Percentiles rank a stretch among this genome's conserved stretches.
These are phyloP conservation scores for Laguncularia racemosa DNA, from an alignment of 345 rosid species.

Conservation along the genomic window DNA sequence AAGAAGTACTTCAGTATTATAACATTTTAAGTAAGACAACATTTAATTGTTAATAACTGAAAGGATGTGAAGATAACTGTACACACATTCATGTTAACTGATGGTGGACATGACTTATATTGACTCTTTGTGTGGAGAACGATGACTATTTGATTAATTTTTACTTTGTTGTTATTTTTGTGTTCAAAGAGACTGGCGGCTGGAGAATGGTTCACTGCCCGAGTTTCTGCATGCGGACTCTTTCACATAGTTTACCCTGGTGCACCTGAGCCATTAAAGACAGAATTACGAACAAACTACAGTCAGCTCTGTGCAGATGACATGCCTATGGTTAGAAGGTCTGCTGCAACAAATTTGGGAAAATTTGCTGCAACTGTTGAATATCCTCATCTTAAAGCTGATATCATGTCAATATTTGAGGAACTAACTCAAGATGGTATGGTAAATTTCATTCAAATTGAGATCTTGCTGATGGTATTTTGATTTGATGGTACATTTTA, in stretches of 20 bases:
- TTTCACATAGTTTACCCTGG: conserved; percentile 89
- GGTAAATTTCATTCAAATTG: conserved; percentile 6
- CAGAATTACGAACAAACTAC: conserved; percentile 62
- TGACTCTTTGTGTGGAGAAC: too few species aligned
- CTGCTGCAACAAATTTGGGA: conserved; percentile 89
- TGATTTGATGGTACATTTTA: too few species aligned
- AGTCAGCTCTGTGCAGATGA: conserved; percentile 92
- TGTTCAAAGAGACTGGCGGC: conserved; percentile 70
- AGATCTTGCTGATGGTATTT: too few species aligned
- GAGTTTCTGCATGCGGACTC: conserved; percentile 88
- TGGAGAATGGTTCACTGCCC: conserved; percentile 97
- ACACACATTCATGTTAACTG: too few species aligned
- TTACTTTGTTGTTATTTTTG: background rate
- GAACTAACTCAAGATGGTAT: conserved; percentile 97
- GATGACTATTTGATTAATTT: background rate
- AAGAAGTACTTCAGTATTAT: background rate
- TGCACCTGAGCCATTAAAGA: conserved; percentile 66
- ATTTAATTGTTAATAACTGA: background rate
- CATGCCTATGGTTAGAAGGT: conserved; percentile 98
- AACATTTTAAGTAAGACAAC: background rate
- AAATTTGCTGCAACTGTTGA: conserved; percentile 95
- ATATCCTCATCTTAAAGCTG: conserved; percentile 67
- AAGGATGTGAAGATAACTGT: too few species aligned
- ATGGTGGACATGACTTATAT: too few species aligned
- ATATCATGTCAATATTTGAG: conserved; percentile 82